A percentile compares a stretch with the other conserved stretches of the same genome.
These are phyloP conservation scores for Spizellomyces punctatus DNA, from an alignment of 192 early-diverging fungal genomes.

Conservation along the genomic window DNA sequence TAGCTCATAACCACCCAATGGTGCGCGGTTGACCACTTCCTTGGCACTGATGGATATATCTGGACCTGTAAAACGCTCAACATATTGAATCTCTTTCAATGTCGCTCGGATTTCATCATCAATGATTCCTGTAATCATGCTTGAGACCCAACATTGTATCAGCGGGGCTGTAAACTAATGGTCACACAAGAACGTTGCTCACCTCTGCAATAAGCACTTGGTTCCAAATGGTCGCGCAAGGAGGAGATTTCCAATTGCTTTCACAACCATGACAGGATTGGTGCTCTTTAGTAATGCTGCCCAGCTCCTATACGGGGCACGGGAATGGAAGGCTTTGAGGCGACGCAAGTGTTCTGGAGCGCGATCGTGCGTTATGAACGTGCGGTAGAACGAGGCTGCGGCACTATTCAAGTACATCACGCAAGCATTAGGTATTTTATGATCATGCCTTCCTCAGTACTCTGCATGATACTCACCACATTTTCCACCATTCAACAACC, in stretches of 20 bases:
- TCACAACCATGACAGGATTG: slow-evolving; percentile 33
- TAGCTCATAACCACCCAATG: slow-evolving; percentile 22
- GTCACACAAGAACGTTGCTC: background rate
- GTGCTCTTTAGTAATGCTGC: slow-evolving; percentile 31
- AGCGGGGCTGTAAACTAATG: too few relatives aligned
- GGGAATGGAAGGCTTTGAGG: slow-evolving; percentile 17
- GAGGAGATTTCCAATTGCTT: slow-evolving; percentile 26
- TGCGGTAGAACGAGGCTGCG: slow-evolving; percentile 28
- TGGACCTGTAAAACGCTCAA: slow-evolving; percentile 7
- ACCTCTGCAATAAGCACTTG: slow-evolving; percentile 28
- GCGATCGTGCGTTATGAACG: slow-evolving; percentile 26
- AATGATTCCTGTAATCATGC: background rate
- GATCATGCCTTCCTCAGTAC: background rate
- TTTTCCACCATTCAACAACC: slow-evolving; percentile 34
- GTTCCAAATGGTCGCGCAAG: slow-evolving; percentile 29
- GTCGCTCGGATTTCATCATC: slow-evolving; percentile 25
- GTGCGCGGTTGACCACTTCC: slow-evolving; percentile 13
- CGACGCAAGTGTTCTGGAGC: slow-evolving; percentile 30
- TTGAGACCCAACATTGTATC: background rate
- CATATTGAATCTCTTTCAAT: slow-evolving; percentile 14
- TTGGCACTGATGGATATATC: background rate
- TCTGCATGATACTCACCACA: slow-evolving; percentile 10
- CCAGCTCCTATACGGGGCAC: slow-evolving; percentile 32
- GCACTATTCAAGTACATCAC: background rate
- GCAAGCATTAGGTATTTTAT: background rate